These are phyloP conservation scores for Plasmodium gonderi DNA, from an alignment of 169 alveolate genomes.

Conservation along the genomic window DNA sequence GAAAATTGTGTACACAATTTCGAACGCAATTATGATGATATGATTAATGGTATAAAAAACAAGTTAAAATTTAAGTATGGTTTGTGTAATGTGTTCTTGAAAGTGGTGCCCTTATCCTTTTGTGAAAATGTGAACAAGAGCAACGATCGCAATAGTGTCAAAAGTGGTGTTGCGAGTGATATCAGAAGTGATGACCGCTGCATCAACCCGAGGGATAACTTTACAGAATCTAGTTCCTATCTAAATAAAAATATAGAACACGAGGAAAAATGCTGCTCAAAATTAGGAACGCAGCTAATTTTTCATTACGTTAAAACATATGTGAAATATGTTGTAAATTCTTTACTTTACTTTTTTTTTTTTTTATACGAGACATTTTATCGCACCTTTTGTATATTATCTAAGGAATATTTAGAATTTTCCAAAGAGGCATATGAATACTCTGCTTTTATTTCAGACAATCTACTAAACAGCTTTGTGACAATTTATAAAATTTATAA, in stretches of 20 bases:
- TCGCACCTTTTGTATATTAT: background rate
- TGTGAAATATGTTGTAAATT: constrained; percentile 3
- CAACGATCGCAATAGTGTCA: background rate
- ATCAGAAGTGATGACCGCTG: background rate
- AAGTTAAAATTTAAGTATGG: background rate
- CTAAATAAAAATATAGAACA: background rate
- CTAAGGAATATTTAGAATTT: background rate
- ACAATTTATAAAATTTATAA: constrained; percentile 37
- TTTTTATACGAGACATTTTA: constrained; percentile 1
- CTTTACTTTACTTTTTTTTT: constrained; percentile 17
- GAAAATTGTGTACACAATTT: background rate
- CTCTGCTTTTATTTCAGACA: constrained; percentile 10
- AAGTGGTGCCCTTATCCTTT: background rate
- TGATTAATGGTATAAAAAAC: background rate
- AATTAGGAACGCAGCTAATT: constrained; percentile 12
- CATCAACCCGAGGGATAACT: background rate
- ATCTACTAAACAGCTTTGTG: constrained; percentile 40
- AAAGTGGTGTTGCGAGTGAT: background rate
- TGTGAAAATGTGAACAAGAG: constrained; percentile 1
- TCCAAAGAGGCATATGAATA: background rate
- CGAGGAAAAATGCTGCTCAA: background rate
- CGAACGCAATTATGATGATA: constrained; percentile 5
- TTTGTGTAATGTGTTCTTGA: background rate
- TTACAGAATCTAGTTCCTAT: background rate
- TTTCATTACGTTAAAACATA: constrained; percentile 9